These are phyloP conservation scores for Escallonia herrerae DNA, from an alignment of 129 eudicot species.

Conservation along the genomic window DNA sequence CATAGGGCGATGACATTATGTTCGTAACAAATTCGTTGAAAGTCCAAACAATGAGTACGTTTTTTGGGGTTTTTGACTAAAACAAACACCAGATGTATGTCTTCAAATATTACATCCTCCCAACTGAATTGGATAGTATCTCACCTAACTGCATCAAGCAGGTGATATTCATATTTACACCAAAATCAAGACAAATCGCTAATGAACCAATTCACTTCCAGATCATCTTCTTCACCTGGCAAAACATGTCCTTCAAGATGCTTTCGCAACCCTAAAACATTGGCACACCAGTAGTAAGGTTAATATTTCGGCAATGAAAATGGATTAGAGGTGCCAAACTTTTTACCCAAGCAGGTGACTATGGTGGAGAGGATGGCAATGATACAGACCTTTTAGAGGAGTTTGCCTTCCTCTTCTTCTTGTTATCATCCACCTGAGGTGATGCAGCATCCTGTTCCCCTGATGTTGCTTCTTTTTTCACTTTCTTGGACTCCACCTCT, in stretches of 20 bases:
- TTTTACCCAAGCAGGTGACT: background rate
- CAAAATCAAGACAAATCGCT: conserved; percentile 13
- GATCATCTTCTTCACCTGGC: too few species aligned
- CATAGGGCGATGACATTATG: too few species aligned
- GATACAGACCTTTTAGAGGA: conserved; percentile 37
- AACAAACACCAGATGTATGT: too few species aligned
- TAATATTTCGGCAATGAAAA: background rate
- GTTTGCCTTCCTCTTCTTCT: conserved; percentile 27
- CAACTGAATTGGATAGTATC: background rate
- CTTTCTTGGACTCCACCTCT: conserved; percentile 64
- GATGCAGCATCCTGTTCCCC: conserved; percentile 43
- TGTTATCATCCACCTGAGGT: conserved; percentile 29
- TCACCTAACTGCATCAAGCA: background rate
- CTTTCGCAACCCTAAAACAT: conserved; percentile 22
- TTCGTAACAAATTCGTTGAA: too few species aligned
- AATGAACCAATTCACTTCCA: conserved; percentile 8
- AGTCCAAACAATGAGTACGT: too few species aligned
- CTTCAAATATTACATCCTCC: too few species aligned
- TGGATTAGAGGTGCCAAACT: background rate
- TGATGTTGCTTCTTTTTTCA: conserved; percentile 56
- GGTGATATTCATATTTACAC: conserved; percentile 13
- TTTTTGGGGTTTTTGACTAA: too few species aligned
- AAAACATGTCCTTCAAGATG: conserved; percentile 26
- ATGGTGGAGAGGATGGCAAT: background rate
- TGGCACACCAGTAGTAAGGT: conserved; percentile 2